phyloP scores from a whole-genome alignment of 1,139 yeast genomes.

The Candida labiduridarum region DNA sequence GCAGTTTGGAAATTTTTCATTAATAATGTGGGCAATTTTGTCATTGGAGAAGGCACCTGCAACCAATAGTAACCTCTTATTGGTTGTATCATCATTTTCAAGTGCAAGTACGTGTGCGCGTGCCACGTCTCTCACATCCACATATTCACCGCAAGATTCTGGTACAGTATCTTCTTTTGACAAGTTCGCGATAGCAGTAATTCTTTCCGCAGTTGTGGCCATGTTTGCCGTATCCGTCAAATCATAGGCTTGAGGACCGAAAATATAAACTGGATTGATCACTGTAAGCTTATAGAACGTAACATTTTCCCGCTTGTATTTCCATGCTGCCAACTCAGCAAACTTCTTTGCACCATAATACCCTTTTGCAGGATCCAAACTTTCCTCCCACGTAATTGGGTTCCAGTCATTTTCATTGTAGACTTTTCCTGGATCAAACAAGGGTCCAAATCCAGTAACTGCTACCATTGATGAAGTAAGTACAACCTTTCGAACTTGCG shows the following conservation, averaged over 20 bases:
- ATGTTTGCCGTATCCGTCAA: constrained; percentile 25
- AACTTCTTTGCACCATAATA: constrained; percentile 34
- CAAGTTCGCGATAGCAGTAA: constrained; percentile 25
- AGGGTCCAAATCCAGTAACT: constrained; percentile 16
- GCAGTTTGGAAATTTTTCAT: constrained; percentile 21
- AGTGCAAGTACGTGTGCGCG: constrained; percentile 50
- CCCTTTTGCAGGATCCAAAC: constrained; percentile 22
- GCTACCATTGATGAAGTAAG: constrained; percentile 34
- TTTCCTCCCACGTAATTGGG: constrained; percentile 33
- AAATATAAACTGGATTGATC: constrained; percentile 38
- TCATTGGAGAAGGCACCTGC: constrained; percentile 28
- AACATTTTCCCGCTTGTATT: constrained; percentile 36
- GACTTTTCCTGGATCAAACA: constrained; percentile 10
- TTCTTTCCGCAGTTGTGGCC: constrained; percentile 34
- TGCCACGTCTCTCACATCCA: constrained; percentile 59
- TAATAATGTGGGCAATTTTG: constrained; percentile 24
- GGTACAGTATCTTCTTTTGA: constrained; percentile 19
- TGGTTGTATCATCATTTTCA: constrained; percentile 24
- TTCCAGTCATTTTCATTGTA: constrained; percentile 41
- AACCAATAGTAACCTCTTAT: constrained; percentile 33
- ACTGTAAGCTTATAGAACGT: constrained; percentile 29
- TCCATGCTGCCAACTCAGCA: constrained; percentile 51
- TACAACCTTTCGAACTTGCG: constrained; percentile 27
- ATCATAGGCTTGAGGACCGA: constrained; percentile 46
- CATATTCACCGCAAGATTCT: constrained; percentile 21